Conservation (phyloP, 2,329 filamentous ascomycete genomes). For the Madurella mycetomatis region DNA sequence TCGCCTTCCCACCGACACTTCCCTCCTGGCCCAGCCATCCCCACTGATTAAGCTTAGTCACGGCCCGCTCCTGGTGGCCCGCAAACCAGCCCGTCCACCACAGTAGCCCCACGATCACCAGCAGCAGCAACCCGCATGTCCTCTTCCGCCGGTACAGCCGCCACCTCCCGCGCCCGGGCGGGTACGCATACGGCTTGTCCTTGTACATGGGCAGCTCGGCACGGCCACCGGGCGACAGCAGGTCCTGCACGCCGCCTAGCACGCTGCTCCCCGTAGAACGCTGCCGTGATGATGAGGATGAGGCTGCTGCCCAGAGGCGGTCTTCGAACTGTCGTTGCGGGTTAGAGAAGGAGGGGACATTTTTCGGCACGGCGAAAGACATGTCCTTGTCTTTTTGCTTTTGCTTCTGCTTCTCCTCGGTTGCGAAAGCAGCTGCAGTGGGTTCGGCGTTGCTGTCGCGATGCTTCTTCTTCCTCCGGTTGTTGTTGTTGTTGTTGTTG, state of each 20-base stretch:
- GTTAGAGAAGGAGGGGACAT: conserved; percentile 64
- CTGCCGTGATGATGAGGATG: conserved; percentile 13
- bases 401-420: too few relatives aligned
- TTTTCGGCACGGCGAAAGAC: conserved; percentile 64
- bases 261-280: conserved; percentile 33
- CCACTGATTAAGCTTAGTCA: conserved; percentile 42
- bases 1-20: conserved; percentile 25
- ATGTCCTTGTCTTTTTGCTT: conserved; percentile 40
- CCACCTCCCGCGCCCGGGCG: conserved; percentile 49
- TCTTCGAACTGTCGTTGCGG: conserved; percentile 63
- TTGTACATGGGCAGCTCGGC: conserved; percentile 89
- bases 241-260: conserved; percentile 52
- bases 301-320: conserved; percentile 52
- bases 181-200: conserved; percentile 86
- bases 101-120: conserved; percentile 56
- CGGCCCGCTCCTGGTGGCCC: conserved; percentile 33
- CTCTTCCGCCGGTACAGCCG: conserved; percentile 63
- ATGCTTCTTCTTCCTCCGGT: neutral
- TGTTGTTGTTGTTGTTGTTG: conserved; percentile 26
- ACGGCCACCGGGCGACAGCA: conserved; percentile 23
- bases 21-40: conserved; percentile 52
- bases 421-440: neutral
- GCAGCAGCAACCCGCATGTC: conserved; percentile 45
- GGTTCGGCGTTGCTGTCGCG: conserved; percentile 23
- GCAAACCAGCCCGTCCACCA: conserved; percentile 66